Conservation (phyloP, 106 monocot species). For the Dioscorea alata region DNA sequence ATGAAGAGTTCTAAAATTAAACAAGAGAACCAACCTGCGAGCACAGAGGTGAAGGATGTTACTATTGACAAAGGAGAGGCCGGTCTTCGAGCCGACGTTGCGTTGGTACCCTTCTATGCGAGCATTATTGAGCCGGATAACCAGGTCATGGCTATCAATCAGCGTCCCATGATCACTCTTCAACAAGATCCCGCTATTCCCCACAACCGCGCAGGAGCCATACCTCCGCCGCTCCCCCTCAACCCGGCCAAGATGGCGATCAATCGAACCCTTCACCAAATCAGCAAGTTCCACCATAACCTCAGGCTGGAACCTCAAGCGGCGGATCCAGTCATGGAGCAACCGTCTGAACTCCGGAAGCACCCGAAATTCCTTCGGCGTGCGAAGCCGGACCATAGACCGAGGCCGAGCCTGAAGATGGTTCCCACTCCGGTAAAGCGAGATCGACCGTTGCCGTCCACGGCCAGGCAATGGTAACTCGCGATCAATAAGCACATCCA, state of each 20-base stretch:
- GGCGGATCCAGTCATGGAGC: conserved; percentile 36
- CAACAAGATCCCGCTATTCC: conserved; percentile 82
- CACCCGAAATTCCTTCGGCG: conserved; percentile 7
- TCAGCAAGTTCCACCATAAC: conserved; percentile 50
- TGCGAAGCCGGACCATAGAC: background rate
- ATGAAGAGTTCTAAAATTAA: background rate
- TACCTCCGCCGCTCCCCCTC: conserved; percentile 17
- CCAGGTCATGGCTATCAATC: conserved; percentile 65
- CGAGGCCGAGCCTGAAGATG: background rate
- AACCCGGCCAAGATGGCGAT: conserved; percentile 23
- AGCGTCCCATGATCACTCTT: conserved; percentile 31
- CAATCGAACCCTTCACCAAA: conserved; percentile 46
- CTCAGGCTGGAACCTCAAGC: conserved; percentile 33
- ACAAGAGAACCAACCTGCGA: background rate
- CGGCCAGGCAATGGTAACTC: conserved; percentile 12
- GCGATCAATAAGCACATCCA: conserved; percentile 39
- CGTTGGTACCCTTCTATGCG: conserved; percentile 35
- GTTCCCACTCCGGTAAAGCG: conserved; percentile 16
- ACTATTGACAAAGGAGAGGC: conserved; percentile 69
- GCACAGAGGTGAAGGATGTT: conserved; percentile 76
- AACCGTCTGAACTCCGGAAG: conserved; percentile 31
- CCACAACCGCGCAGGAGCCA: conserved; percentile 75
- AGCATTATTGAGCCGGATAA: conserved; percentile 81
- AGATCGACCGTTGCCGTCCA: conserved; percentile 2
- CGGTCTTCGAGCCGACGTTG: conserved; percentile 59